phyloP scores from a whole-genome alignment of 768 basidiomycete species.

The Lentinula lateritia region DNA sequence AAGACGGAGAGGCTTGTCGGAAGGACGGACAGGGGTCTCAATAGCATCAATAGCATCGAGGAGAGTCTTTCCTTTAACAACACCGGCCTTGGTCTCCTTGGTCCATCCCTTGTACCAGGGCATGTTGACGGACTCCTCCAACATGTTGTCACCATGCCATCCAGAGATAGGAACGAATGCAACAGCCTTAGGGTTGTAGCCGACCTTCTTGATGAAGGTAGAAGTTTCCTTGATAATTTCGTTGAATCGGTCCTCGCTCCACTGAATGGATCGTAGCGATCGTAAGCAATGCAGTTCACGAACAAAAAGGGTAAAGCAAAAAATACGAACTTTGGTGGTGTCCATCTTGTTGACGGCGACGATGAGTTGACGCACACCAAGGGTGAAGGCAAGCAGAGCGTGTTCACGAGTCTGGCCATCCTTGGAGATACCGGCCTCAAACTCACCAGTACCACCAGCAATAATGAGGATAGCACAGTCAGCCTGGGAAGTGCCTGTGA shows the following conservation, averaged over 20 bases:
- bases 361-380: slow-evolving; percentile 99
- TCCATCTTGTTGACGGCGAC: slow-evolving; percentile 99
- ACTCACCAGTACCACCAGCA: slow-evolving; percentile 98
- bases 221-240: slow-evolving; percentile 99
- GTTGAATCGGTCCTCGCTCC: slow-evolving; percentile 99
- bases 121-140: slow-evolving; percentile 99
- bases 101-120: slow-evolving; percentile 99
- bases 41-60: slow-evolving; percentile 99
- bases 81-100: slow-evolving; percentile 92
- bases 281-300: neutral
- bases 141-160: slow-evolving; percentile 99
- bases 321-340: slow-evolving; percentile 77
- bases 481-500: slow-evolving; percentile 99
- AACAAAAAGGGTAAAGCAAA: neutral
- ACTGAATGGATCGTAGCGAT: slow-evolving; percentile 43
- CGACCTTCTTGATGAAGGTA: slow-evolving; percentile 99
- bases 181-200: slow-evolving; percentile 98
- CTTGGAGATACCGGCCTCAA: slow-evolving; percentile 99
- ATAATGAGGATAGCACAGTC: slow-evolving; percentile 99
- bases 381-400: slow-evolving; percentile 98
- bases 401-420: slow-evolving; percentile 99
- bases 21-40: slow-evolving; percentile 93
- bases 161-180: slow-evolving; percentile 99
- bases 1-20: slow-evolving; percentile 99
- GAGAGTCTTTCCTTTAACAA: slow-evolving; percentile 96